A percentile compares a stretch with the other conserved stretches of the same genome.
Conservation (phyloP, 2,329 filamentous ascomycete species). For the Aspergillus versicolor region DNA sequence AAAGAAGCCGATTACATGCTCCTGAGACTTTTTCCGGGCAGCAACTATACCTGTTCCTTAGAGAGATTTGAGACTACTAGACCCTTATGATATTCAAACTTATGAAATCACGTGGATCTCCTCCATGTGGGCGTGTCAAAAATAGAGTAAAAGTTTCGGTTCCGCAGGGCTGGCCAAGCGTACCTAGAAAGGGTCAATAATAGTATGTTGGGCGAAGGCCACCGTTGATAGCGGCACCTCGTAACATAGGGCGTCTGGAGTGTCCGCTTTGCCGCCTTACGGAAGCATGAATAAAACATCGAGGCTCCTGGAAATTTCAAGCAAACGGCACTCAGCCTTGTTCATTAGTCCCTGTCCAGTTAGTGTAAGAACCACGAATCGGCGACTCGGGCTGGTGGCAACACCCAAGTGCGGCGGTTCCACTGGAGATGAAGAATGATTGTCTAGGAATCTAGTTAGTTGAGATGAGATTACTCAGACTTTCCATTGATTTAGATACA, state of each 20-base stretch:
- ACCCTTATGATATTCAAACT: background rate
- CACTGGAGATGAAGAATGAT: background rate
- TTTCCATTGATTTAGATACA: background rate
- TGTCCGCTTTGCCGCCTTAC: constrained; percentile 3
- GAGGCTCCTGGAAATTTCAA: background rate
- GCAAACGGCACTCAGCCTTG: background rate
- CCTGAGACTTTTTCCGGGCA: background rate
- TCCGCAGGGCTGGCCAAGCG: too few relatives aligned
- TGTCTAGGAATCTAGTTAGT: background rate
- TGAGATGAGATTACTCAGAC: background rate
- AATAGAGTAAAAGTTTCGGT: too few relatives aligned
- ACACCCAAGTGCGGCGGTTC: background rate
- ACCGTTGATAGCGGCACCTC: too few relatives aligned
- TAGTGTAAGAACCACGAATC: background rate
- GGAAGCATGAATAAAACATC: background rate
- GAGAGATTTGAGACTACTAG: too few relatives aligned
- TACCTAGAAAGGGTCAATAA: too few relatives aligned
- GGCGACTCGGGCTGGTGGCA: background rate
- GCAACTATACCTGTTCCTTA: background rate
- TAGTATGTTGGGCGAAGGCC: too few relatives aligned
- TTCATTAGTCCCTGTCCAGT: background rate
- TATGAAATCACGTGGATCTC: background rate
- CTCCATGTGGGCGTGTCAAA: background rate
- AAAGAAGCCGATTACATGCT: background rate
- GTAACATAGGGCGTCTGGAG: background rate